These are phyloP conservation scores for Echinochloa phyllopogon DNA, from an alignment of 176 grass and related monocot genomes.

Conservation along the genomic window DNA sequence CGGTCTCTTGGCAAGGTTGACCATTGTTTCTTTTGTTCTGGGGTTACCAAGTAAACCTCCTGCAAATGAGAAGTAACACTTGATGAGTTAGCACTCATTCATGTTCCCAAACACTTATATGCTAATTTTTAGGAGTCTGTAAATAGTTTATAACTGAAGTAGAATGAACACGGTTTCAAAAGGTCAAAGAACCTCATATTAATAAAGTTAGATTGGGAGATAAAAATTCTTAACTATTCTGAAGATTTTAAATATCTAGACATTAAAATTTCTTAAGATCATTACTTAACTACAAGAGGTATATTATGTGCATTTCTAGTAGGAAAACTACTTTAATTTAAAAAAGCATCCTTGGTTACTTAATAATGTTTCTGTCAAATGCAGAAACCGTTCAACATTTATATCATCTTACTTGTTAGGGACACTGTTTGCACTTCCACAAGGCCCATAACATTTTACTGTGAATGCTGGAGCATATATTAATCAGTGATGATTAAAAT, in stretches of 20 bases:
- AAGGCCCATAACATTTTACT: neutral
- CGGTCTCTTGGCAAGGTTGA: conserved; percentile 54
- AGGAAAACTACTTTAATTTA: neutral
- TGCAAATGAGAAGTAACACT: conserved; percentile 37
- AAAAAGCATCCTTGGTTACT: neutral
- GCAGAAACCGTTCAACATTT: neutral
- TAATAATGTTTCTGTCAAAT: neutral
- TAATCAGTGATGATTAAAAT: neutral
- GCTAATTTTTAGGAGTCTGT: neutral
- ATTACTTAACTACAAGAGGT: neutral
- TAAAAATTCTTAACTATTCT: neutral
- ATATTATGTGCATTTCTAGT: conserved; percentile 1
- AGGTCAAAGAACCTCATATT: neutral
- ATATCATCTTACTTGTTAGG: neutral
- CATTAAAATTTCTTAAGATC: neutral
- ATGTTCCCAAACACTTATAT: neutral
- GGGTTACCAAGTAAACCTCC: conserved; percentile 62
- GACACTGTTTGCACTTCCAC: neutral
- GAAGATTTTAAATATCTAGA: conserved; percentile 5
- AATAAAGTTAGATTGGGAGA: neutral
- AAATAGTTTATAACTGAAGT: neutral
- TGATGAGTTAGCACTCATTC: conserved; percentile 9
- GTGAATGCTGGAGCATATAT: neutral
- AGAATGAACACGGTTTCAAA: neutral
- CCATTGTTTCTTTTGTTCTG: conserved; percentile 69